phyloP scores from a whole-genome alignment of 495 filamentous ascomycete species.

The Neurospora sp. region DNA sequence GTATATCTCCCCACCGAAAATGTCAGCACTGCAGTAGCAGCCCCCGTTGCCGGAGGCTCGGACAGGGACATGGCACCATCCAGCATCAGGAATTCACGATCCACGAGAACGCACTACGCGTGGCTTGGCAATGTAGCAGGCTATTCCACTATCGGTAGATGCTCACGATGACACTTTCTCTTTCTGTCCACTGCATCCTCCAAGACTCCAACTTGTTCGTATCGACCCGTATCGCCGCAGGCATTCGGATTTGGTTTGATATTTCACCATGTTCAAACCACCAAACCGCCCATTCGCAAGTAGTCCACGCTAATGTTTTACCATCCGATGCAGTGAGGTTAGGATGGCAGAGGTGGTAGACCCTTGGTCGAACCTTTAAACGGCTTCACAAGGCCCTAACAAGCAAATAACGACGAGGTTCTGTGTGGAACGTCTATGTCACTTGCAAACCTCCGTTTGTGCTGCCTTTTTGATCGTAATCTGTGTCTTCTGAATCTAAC shows the following conservation, averaged over 20 bases:
- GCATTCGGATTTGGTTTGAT: neutral
- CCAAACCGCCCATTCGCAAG: neutral
- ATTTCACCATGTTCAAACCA: neutral
- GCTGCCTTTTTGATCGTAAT: neutral
- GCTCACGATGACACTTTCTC: neutral
- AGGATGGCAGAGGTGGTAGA: neutral
- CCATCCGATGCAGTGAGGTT: neutral
- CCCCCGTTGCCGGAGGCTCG: neutral
- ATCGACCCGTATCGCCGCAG: neutral
- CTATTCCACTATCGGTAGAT: neutral
- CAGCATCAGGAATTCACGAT: neutral
- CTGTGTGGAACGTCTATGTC: neutral
- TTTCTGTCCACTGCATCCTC: neutral
- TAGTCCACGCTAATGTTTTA: neutral
- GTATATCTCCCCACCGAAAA: neutral
- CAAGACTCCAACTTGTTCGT: neutral
- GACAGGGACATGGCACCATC: neutral
- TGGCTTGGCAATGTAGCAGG: neutral
- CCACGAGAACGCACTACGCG: neutral
- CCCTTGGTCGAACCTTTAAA: neutral
- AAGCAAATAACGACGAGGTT: neutral
- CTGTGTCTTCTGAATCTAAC: neutral
- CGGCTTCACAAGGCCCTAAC: neutral
- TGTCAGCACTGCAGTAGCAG: neutral
- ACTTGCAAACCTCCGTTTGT: neutral